Base-by-base conservation (phyloP, 1,284 basidiomycete species). In the Apiotrichum sp. region DNA sequence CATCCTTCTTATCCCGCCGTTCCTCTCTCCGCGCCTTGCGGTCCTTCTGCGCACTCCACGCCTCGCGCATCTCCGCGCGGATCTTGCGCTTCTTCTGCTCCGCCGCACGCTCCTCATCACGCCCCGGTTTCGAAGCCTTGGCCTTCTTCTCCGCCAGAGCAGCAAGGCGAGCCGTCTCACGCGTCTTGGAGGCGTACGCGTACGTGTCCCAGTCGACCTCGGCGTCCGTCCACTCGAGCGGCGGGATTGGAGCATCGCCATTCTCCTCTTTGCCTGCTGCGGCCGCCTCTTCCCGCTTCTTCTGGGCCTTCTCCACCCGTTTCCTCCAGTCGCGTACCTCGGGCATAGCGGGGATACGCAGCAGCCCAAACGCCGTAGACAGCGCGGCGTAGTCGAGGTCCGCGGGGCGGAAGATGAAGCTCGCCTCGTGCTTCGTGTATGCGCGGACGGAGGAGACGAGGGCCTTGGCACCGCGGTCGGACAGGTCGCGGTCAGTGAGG, bases 351-450 rank as follows among this genome's bases (percentile, higher is more conserved):
- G 96, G 96, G n/a, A 98, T 75, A 11, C 92, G 83, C 32, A 99
- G 79, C 33, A 98, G 79, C 0, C 90, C 95, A 70, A 87, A 98
- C 44, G 85, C 83, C 59, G 84, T 86, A 4, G 89, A 93, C 3
- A 93, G 79, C 4, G 86, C 88, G n/a, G 88, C 74, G 11, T 96
- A 80, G 71, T 98, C 89, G 41, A 93, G 83, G 62, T 93, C 87
- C 66, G 86, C 84, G 6, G 92, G 67, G 32, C 92, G 85, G 77
- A 99, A 98, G 58, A 99, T 93, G 73, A 92, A 99, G 1, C 87
- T 87, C 2, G 93, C 93, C 74, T 98, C 95, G 66, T 99, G 95
- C 74, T 98, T 98, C 2, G 88, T 89, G 73, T 98, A 98, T 2
- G 95, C 90, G 3, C 86, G 84, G 10, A 93, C 83, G 63, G 92